Evolutionary conservation across 805 yeast genomes (phyloP), one percentile per base, ranked within the genome.

Genomic region (Lipomyces chichibuensis): DNA sequence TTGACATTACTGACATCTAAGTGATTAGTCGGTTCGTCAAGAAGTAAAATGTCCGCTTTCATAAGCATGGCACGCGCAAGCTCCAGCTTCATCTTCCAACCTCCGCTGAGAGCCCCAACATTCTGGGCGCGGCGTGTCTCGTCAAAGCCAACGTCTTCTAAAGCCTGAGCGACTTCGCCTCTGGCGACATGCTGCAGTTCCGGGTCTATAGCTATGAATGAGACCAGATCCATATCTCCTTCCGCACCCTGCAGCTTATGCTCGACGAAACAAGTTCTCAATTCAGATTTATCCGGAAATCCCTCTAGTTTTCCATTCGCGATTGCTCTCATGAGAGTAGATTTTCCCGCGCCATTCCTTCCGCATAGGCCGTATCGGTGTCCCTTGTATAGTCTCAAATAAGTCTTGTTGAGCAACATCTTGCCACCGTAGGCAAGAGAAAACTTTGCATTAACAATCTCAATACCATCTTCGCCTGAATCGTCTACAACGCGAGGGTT

Each of bases 61-160:
- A 92, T 91, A 74, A 94, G 83, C 97, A 94, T 93, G 49, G 98
- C 99, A 82, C 98, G 89, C n/a, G 98, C 99, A 75, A 94, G 84
- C 81, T 93, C 98, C 73, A 94, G 85, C 82, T 94, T 94, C 99
- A 94, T 94, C 81, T 95, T 95, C 99, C 99, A 94, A 79, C 99
- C 99, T 80, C 99, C 99, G 56, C 97, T 91, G 67, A 94, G 83
- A 1, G 98, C 91, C 52, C 97, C 97, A 65, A 95, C 97, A 58
- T 91, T 85, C 81, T 93, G 98, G 37, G 85, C 85, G 78, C 96
- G 86, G 82, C 97, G 88, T 76, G 88, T 94, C 65, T 89, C 95
- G 72, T 95, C 88, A 79, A 94, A 94, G 1, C 98, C 98, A 78
- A 94, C 98, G 60, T 86, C 86, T 57, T 81, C 87, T 67, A 94